A percentile compares a stretch with the other conserved stretches of the same genome.
Evolutionary conservation across 441 rosid species (phyloP).

Genomic region (Mallotus japonicus): DNA sequence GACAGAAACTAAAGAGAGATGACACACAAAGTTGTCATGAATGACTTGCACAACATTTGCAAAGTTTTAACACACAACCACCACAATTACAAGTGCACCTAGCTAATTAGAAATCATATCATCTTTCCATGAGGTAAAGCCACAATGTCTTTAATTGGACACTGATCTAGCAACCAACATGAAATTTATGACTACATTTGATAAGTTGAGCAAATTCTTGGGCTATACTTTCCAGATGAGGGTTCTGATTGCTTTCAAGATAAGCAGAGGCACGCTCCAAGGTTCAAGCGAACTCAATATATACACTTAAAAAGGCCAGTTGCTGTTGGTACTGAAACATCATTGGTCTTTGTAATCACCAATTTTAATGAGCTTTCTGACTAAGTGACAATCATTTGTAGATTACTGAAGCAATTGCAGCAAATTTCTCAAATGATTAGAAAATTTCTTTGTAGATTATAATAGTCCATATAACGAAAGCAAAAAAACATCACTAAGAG

Average conservation of each 20-base stretch:
- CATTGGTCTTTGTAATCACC: not conserved
- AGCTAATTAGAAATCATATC: too few relatives aligned
- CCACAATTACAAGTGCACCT: too few relatives aligned
- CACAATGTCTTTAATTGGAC: not conserved
- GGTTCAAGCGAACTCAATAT: not conserved
- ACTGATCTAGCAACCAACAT: not conserved
- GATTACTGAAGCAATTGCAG: not conserved
- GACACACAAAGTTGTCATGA: not conserved
- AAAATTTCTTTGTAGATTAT: not conserved
- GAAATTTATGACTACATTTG: not conserved
- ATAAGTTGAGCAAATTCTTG: not conserved
- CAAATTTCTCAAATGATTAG: not conserved
- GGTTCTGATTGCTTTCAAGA: not conserved
- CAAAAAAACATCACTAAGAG: not conserved
- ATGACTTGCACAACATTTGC: too few relatives aligned
- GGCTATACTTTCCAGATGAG: not conserved
- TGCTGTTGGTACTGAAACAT: too few relatives aligned
- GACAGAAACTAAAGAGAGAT: not conserved
- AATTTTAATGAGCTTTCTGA: not conserved
- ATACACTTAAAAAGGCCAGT: not conserved
- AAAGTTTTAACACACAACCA: too few relatives aligned
- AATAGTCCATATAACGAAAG: not conserved
- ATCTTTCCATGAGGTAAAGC: too few relatives aligned
- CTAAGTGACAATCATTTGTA: too few relatives aligned
- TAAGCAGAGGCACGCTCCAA: not conserved